These are phyloP conservation scores for Candida nemodendra DNA, from an alignment of 805 yeast genomes.

Conservation along the genomic window DNA sequence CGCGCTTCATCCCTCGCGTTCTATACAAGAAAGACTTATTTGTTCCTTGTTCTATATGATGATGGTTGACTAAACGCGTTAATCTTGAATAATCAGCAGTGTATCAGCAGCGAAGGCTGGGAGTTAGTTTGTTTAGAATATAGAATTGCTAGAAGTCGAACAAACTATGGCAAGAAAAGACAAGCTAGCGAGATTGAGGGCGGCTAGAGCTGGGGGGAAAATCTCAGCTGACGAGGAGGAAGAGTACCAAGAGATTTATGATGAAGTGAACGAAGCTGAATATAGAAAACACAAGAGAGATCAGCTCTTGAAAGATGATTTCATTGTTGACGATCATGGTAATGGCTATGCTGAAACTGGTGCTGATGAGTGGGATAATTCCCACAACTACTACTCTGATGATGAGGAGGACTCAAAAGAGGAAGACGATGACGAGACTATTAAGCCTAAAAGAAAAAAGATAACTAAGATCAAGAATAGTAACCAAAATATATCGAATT, in stretches of 20 bases:
- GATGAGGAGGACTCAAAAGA: conserved; percentile 42
- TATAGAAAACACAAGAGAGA: conserved; percentile 75
- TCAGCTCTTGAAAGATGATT: conserved; percentile 83
- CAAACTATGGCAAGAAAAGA: conserved; percentile 31
- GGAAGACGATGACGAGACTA: conserved; percentile 26
- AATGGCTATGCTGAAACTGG: conserved; percentile 94
- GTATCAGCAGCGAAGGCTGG: too few species aligned
- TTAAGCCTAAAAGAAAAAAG: conserved; percentile 32
- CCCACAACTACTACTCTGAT: conserved; percentile 54
- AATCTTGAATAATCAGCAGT: too few species aligned
- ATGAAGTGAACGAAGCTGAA: conserved; percentile 80
- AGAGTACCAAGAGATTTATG: conserved; percentile 65
- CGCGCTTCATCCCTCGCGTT: too few species aligned
- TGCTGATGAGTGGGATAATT: conserved; percentile 79
- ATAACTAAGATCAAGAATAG: conserved; percentile 33
- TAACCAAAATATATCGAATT: conserved; percentile 41
- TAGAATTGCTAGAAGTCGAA: too few species aligned
- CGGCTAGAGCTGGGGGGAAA: conserved; percentile 60
- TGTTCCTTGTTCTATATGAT: too few species aligned
- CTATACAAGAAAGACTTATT: too few species aligned
- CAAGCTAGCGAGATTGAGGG: conserved; percentile 61
- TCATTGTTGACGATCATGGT: conserved; percentile 92
- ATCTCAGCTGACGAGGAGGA: conserved; percentile 37
- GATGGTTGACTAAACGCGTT: too few species aligned
- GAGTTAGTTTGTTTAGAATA: too few species aligned